Conservation (phyloP, 2,329 filamentous ascomycete species). For the Fusarium anguioides region DNA sequence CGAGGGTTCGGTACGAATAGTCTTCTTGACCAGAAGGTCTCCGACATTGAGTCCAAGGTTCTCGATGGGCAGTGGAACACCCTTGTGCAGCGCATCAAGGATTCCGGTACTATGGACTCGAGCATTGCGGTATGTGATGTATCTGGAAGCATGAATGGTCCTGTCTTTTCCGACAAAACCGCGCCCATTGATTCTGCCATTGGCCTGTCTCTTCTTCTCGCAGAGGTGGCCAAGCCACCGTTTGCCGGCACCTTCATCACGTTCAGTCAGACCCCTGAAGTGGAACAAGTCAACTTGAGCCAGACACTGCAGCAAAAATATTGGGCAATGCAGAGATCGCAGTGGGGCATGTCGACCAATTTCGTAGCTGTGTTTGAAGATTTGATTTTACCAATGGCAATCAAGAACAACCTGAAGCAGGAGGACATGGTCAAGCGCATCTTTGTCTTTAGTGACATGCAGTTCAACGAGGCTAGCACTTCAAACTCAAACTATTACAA, state of each 20-base stretch:
- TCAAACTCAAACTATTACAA: constrained; percentile 34
- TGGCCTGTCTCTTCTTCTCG: constrained; percentile 66
- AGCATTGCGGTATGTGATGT: constrained; percentile 69
- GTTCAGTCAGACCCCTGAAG: constrained; percentile 56
- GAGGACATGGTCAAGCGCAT: constrained; percentile 71
- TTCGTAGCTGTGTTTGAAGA: constrained; percentile 65
- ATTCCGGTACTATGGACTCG: constrained; percentile 63
- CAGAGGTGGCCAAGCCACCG: constrained; percentile 63
- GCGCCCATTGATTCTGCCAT: constrained; percentile 64
- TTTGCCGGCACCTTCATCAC: constrained; percentile 67
- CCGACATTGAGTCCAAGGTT: constrained; percentile 51
- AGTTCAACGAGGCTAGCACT: constrained; percentile 58
- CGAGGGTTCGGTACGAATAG: neutral
- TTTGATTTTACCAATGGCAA: constrained; percentile 65
- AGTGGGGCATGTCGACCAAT: constrained; percentile 61
- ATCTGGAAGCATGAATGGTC: constrained; percentile 61
- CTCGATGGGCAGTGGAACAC: constrained; percentile 66
- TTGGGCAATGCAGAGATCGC: constrained; percentile 38
- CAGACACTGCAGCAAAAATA: constrained; percentile 57
- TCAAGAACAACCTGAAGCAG: constrained; percentile 59
- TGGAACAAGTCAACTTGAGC: constrained; percentile 55
- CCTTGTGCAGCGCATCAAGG: constrained; percentile 66
- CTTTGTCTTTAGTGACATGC: constrained; percentile 72
- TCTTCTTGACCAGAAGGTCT: constrained; percentile 47
- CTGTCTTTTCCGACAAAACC: constrained; percentile 58